Evolutionary conservation across 2,329 filamentous ascomycete species (phyloP), one percentile per base, ranked within the genome.

Genomic region (Zymoseptoria crescenta): DNA sequence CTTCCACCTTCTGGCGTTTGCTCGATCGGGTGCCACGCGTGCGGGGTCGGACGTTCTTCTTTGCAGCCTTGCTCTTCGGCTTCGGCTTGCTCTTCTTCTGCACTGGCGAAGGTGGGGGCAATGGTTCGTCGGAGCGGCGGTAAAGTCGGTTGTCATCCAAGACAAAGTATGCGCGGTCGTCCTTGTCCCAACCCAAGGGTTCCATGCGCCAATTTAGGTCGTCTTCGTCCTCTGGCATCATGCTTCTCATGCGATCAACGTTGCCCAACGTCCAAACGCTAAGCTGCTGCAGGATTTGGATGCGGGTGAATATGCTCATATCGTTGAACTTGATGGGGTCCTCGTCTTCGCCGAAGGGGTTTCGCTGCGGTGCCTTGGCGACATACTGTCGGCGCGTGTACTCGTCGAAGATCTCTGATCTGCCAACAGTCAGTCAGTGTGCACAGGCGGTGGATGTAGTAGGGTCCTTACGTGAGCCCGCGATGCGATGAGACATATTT

Each of bases 401-500:
- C 70, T 96, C 91, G 71, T 97, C 91, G 67, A 97, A 96, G 54
- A 94, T 87, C 3, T 95, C 91, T 56, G 81, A 83, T 1, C 92
- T 96, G 28, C 54, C 20, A 54, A 51, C 0, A 8, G 49, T 65
- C 55, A 60, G 70, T 56, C 30, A 24, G 19, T 21, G 13, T 29
- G 48, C 13, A 13, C 7, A 10, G 13, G 27, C 21, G 27, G 55
- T 55, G 28, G 16, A 50, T 24, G 20, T 9, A 49, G n/a, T 20
- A 28, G 29, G 16, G 41, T 19, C 81, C 89, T 66, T 83, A 96
- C 91, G 88, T 95, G 53, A 97, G 79, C 64, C 92, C 92, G 64
- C 92, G 87, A 77, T 96, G 91, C 61, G 92, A 96, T 30, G 94
- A 96, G 54, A 96, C 87, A 72, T 88, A 91, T 81, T 96, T 96